Evolutionary conservation across 306 rosid species (phyloP), one percentile per base, ranked within the genome.

Genomic region (Rosa chinensis): DNA sequence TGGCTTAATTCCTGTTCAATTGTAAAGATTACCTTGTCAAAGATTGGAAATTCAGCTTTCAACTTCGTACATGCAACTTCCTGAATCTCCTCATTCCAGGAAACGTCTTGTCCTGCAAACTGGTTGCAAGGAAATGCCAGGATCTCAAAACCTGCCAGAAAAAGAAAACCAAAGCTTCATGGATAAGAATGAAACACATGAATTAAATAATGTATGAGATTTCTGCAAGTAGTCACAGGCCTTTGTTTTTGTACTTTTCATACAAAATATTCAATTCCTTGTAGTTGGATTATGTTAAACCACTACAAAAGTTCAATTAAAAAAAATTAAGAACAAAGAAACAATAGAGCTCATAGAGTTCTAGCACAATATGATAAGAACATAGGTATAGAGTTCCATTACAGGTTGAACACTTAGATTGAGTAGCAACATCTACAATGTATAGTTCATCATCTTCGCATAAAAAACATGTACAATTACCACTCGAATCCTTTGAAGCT

Each of bases 71-170:
- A 94, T 35, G 66, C 92, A 74, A 80, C 82, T 50, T 94, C 85
- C 84, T 90, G 91, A 84, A 94, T 94, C 83, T 89, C 88, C 59
- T 94, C 96, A 75, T 80, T 92, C 97, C 98, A 0, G 98, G 97
- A 25, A 25, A 25, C 28, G 80, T 94, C 98, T 87, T 92, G 97
- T 77, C 90, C 88, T 62, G 73, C 87, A 88, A 94, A 92, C 86
- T 94, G 98, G 83, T 94, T 94, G 94, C 98, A 94, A 75, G 98
- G 98, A 89, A 94, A 94, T 75, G 98, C 98, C 94, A 92, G 88
- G 43, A 40, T 40, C 5, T 40, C 43, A 40, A 40, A 40, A 40
- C 6, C 43, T 40, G 43, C 43, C 43, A 40, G 43, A 40, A 5
- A 40, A 4, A 40, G 43, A 40, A 40, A 40, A 40, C 43, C 6